Evolutionary conservation across 2,329 filamentous ascomycete species (phyloP), one percentile per base, ranked within the genome.

Genomic region (Plenodomus lindquistii): DNA sequence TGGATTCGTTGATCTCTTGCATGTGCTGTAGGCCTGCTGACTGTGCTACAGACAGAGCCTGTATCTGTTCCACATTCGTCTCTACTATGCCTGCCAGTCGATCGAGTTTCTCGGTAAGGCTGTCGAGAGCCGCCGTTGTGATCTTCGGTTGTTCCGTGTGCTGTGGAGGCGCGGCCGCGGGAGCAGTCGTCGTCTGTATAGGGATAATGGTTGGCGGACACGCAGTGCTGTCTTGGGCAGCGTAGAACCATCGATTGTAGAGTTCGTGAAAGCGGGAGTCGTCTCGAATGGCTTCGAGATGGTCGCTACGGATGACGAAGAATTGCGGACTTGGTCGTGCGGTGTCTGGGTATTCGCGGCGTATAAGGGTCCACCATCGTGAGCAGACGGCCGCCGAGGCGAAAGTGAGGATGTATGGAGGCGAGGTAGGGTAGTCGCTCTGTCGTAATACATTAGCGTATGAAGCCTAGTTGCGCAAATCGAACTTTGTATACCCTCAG

Each of bases 1-100:
- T 70, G 6, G 66, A 63, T 39, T 71, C 67, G 40, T 69, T 70
- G 51, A 71, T 70, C 37, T 70, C 65, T 37, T 71, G 69, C 69
- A 71, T 71, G 37, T 57, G 59, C 42, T 67, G 61, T 2, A 71
- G 59, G 5, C 69, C 69, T 2, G 56, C 57, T 9, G 66, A 69
- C 37, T 71, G 69, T 9, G 67, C 69, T 8, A 70, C 67, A 2
- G 55, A 60, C 5, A 71, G 62, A 4, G 69, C 69, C 4, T 60
- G 60, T 21, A 71, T 70, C 18, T 69, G 66, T 20, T 65, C 58
- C 3, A 56, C 62, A 42, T 69, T 71, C 31, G 57, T 60, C 19
- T 62, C 60, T 3, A 70, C 66, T 20, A 70, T 57, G 7, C 55
- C 48, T 20, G 60, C 52, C 38, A 70, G 63, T 19, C 60, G 54